Percentiles rank a stretch among this genome's conserved stretches.
Evolutionary conservation across 176 grass and related monocot species (phyloP).

Genomic region (Stipa capillata): DNA sequence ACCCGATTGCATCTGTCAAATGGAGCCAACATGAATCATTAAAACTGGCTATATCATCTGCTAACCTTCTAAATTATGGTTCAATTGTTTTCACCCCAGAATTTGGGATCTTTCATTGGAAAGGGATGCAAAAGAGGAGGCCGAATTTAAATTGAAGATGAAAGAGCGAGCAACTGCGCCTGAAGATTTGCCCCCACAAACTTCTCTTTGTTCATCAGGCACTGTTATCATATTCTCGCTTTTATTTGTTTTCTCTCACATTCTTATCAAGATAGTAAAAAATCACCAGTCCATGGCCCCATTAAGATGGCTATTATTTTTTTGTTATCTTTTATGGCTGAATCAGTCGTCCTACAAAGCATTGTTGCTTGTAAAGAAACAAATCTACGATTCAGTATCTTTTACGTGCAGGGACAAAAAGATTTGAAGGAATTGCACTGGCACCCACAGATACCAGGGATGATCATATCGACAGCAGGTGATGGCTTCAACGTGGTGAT

Average conservation of each 20-base stretch:
- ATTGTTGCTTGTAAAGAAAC: neutral
- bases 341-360: neutral
- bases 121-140: slow-evolving; percentile 72
- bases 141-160: slow-evolving; percentile 55
- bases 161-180: slow-evolving; percentile 56
- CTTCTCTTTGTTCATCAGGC: slow-evolving; percentile 64
- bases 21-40: too few relatives aligned
- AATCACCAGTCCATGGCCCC: too few relatives aligned
- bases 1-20: too few relatives aligned
- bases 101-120: slow-evolving; percentile 73
- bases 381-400: neutral
- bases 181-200: slow-evolving; percentile 49
- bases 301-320: too few relatives aligned
- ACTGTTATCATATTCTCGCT: neutral
- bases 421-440: slow-evolving; percentile 83
- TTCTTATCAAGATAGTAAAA: too few relatives aligned
- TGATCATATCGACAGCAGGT: slow-evolving; percentile 58
- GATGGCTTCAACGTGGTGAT: slow-evolving; percentile 69
- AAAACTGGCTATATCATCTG: too few relatives aligned
- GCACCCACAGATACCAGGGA: slow-evolving; percentile 64
- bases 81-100: too few relatives aligned
- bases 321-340: too few relatives aligned
- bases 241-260: too few relatives aligned
- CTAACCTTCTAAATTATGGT: too few relatives aligned
- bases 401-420: slow-evolving; percentile 53